These are phyloP conservation scores for Candida bentonensis DNA, from an alignment of 805 yeast species.

Conservation along the genomic window DNA sequence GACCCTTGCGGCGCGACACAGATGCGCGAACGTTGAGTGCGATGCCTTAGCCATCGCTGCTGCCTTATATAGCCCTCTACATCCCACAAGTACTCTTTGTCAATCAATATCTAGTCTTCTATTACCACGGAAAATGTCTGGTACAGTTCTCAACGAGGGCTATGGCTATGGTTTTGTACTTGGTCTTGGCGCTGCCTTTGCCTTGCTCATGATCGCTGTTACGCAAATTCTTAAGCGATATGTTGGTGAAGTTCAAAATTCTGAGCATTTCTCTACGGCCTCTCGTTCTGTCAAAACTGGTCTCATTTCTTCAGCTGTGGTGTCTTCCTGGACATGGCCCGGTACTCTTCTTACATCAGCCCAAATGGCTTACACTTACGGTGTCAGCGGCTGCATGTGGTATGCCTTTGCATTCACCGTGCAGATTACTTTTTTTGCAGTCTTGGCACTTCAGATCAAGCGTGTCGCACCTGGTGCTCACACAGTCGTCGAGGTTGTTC, in stretches of 20 bases:
- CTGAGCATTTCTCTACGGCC: constrained; percentile 23
- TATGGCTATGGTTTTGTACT: constrained; percentile 76
- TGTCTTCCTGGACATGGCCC: constrained; percentile 37
- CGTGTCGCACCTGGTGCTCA: constrained; percentile 71
- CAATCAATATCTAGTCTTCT: too few relatives aligned
- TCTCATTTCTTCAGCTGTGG: constrained; percentile 30
- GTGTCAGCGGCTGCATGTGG: constrained; percentile 45
- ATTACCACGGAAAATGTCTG: not conserved
- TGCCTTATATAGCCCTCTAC: too few relatives aligned
- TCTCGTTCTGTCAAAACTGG: constrained; percentile 29
- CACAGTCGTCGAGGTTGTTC: constrained; percentile 63
- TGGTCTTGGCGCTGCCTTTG: constrained; percentile 64
- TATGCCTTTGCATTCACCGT: constrained; percentile 73
- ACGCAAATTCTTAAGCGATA: constrained; percentile 12
- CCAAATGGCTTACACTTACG: constrained; percentile 28
- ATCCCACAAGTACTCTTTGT: too few relatives aligned
- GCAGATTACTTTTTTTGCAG: constrained; percentile 61
- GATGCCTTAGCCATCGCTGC: too few relatives aligned
- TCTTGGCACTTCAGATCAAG: constrained; percentile 64
- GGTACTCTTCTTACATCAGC: constrained; percentile 27
- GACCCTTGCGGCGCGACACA: too few relatives aligned
- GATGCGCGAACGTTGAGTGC: too few relatives aligned
- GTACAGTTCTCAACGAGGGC: constrained; percentile 21
- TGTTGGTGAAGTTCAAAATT: constrained; percentile 11
- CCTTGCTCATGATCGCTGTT: constrained; percentile 19